Percentiles rank a stretch among this genome's conserved stretches.
phyloP scores from a whole-genome alignment of 805 yeast genomes.

The Hanseniaspora osmophila region DNA sequence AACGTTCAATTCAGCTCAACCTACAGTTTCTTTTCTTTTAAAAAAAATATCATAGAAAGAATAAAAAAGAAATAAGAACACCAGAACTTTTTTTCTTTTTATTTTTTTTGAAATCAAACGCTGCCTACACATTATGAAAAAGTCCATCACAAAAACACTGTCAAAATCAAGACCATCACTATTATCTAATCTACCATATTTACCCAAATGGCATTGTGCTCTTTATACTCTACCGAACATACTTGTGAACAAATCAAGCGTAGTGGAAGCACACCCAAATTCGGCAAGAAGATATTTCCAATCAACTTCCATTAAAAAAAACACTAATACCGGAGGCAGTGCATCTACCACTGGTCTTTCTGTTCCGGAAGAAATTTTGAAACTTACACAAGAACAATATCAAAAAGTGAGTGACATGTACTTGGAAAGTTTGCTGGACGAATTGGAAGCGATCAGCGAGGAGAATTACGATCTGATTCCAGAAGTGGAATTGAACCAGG shows the following conservation, averaged over 20 bases:
- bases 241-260: not conserved
- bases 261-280: not conserved
- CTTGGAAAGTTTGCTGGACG: constrained; percentile 52
- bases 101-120: too few species aligned
- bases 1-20: too few species aligned
- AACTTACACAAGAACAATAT: constrained; percentile 39
- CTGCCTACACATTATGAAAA: too few species aligned
- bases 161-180: too few species aligned
- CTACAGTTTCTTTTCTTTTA: too few species aligned
- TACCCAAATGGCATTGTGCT: too few species aligned
- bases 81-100: too few species aligned
- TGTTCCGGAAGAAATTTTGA: constrained; percentile 38
- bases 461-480: constrained; percentile 47
- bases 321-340: constrained; percentile 7
- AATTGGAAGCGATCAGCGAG: constrained; percentile 56
- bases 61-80: too few species aligned
- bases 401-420: constrained; percentile 52
- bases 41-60: too few species aligned
- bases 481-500: constrained; percentile 58
- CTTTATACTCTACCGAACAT: not conserved
- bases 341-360: constrained; percentile 38
- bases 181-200: too few species aligned
- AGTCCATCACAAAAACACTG: too few species aligned
- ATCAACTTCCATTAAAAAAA: too few species aligned
- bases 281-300: not conserved